Percentiles rank a stretch among this genome's conserved stretches.
These are phyloP conservation scores for Guadua angustifolia DNA, from an alignment of 176 grass and related monocot species.

Conservation along the genomic window DNA sequence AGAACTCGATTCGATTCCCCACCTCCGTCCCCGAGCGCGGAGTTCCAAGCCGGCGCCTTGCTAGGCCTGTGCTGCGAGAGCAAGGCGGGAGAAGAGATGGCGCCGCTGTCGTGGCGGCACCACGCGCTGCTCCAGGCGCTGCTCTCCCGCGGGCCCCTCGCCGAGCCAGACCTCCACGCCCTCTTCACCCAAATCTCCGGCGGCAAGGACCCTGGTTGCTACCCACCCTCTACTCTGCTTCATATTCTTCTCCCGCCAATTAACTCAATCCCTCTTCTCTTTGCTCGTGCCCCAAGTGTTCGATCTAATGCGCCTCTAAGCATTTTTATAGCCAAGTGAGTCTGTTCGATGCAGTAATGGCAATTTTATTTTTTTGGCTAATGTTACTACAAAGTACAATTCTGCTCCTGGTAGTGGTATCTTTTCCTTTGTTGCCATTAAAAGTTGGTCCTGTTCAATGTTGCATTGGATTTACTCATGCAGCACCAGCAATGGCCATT, in stretches of 20 bases:
- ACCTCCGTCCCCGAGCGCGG: no score
- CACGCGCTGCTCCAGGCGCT: slow-evolving; percentile 78
- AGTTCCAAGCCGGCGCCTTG: no score
- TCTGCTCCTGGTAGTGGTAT: not conserved
- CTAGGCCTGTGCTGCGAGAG: not conserved
- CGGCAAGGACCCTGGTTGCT: slow-evolving; percentile 64
- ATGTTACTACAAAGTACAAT: not conserved
- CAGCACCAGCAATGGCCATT: not conserved
- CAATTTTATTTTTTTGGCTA: not conserved
- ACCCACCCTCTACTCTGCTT: not conserved
- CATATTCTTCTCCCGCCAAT: not conserved
- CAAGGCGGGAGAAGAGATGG: slow-evolving; percentile 28
- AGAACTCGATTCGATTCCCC: no score
- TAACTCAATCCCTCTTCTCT: not conserved
- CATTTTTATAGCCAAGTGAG: not conserved
- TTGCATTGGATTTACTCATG: not conserved
- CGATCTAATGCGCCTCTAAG: slow-evolving; percentile 10
- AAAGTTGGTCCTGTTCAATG: not conserved
- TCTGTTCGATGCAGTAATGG: not conserved
- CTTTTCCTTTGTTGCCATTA: not conserved
- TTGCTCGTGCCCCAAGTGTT: slow-evolving; percentile 17
- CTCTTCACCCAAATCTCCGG: slow-evolving; percentile 59
- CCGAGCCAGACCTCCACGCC: slow-evolving; percentile 58
- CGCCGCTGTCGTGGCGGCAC: slow-evolving; percentile 61
- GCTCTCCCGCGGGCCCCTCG: slow-evolving; percentile 62